phyloP scores from a whole-genome alignment of 805 yeast genomes.

The Clavispora asparagi region DNA sequence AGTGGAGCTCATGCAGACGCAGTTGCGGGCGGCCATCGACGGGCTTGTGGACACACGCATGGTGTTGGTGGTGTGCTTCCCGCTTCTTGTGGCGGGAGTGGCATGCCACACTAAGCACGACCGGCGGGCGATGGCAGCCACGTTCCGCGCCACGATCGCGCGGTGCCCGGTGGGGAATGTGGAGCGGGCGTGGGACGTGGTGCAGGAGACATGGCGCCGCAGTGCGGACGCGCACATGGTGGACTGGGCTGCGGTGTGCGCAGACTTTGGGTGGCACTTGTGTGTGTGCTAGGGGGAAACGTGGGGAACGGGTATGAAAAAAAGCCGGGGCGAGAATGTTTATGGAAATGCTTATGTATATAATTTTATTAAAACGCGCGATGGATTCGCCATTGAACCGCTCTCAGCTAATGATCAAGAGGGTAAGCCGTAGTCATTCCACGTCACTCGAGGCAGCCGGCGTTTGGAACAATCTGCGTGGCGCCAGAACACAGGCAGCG shows the following conservation, averaged over 20 bases:
- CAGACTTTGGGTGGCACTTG: slow-evolving; percentile 23
- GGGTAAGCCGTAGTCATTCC: too few species aligned
- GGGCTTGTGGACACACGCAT: slow-evolving; percentile 25
- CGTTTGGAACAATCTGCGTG: too few species aligned
- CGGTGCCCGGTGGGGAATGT: slow-evolving; percentile 29
- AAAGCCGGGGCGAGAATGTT: too few species aligned
- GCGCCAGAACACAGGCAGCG: too few species aligned
- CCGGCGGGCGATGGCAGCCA: slow-evolving; percentile 10
- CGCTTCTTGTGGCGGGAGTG: slow-evolving; percentile 25
- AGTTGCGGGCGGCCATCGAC: slow-evolving; percentile 21
- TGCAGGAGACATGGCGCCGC: slow-evolving; percentile 35
- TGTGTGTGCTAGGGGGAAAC: slow-evolving; percentile 5
- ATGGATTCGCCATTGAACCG: too few species aligned
- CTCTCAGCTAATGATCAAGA: too few species aligned
- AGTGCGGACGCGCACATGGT: slow-evolving; percentile 28
- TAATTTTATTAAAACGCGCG: too few species aligned
- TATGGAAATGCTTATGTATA: too few species aligned
- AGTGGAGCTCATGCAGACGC: slow-evolving; percentile 25
- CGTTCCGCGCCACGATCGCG: slow-evolving; percentile 2
- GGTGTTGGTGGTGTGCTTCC: slow-evolving; percentile 17
- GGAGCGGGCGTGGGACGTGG: slow-evolving; percentile 28
- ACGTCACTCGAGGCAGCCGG: too few species aligned
- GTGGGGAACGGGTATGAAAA: too few species aligned
- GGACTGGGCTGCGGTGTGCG: slow-evolving; percentile 40
- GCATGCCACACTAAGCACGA: slow-evolving; percentile 17